Evolutionary conservation across 2,329 filamentous ascomycete genomes (phyloP).

Genomic region (Ceratocystis variospora): DNA sequence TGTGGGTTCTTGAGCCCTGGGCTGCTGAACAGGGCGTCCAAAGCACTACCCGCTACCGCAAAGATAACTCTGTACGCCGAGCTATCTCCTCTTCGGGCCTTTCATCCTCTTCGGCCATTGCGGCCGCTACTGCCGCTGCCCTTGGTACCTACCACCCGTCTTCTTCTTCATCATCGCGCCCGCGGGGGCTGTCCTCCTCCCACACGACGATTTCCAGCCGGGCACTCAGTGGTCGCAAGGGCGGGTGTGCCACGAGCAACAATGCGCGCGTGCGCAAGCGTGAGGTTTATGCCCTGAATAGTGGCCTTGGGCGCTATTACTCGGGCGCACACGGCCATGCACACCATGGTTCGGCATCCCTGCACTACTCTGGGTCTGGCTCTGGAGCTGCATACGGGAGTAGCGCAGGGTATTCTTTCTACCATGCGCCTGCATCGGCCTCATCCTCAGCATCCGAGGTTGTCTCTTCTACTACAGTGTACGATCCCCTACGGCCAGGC

Average conservation of each 20-base stretch:
- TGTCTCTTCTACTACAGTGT: not conserved
- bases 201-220: constrained; percentile 22
- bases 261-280: constrained; percentile 18
- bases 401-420: not conserved
- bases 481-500: not conserved
- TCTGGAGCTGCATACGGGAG: constrained; percentile 12
- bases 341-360: not conserved
- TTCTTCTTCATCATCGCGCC: not conserved
- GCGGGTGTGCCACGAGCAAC: constrained; percentile 26
- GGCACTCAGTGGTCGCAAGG: constrained; percentile 26
- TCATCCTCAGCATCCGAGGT: not conserved
- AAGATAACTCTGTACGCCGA: constrained; percentile 28
- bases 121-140: not conserved
- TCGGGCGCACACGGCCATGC: constrained; percentile 2
- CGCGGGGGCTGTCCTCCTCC: not conserved
- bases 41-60: constrained; percentile 71
- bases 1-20: constrained; percentile 64
- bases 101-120: not conserved
- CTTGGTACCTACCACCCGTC: not conserved
- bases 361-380: constrained; percentile 12
- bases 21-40: constrained; percentile 60
- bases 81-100: constrained; percentile 10
- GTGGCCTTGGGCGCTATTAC: constrained; percentile 6
- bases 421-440: not conserved
- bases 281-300: constrained; percentile 2